These are phyloP conservation scores for Ophiostoma australiae DNA, from an alignment of 2,329 filamentous ascomycete genomes.

Conservation along the genomic window DNA sequence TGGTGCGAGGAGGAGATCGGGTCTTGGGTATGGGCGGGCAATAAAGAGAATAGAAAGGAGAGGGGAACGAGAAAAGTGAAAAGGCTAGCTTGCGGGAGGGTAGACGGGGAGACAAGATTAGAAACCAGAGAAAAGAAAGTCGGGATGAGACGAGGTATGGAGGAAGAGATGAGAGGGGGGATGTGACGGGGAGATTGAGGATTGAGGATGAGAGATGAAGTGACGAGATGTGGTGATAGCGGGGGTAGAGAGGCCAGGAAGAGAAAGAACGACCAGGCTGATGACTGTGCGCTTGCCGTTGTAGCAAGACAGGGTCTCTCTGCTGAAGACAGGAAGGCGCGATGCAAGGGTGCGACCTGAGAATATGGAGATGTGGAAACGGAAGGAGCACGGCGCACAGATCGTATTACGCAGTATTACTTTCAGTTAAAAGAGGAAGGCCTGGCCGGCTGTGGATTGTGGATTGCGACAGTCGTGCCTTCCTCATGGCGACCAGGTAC, in stretches of 20 bases:
- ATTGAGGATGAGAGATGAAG: neutral
- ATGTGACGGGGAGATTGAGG: slow-evolving; percentile 1
- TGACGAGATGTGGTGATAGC: slow-evolving; percentile 9
- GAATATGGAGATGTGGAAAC: slow-evolving; percentile 7
- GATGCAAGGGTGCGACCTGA: slow-evolving; percentile 1
- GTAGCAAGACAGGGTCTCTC: neutral
- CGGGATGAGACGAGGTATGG: slow-evolving; percentile 2
- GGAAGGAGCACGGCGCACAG: slow-evolving; percentile 4
- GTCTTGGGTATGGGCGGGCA: neutral
- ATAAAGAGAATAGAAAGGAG: neutral
- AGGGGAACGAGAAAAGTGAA: neutral
- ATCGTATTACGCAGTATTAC: neutral
- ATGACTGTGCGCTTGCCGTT: slow-evolving; percentile 6
- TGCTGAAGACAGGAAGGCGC: slow-evolving; percentile 1
- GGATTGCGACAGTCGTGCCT: neutral
- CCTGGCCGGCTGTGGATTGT: slow-evolving; percentile 10
- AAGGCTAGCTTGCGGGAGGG: neutral
- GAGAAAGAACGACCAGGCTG: slow-evolving; percentile 11
- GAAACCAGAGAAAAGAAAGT: neutral
- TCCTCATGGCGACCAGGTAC: slow-evolving; percentile 12
- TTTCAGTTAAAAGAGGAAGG: neutral
- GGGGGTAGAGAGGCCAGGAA: slow-evolving; percentile 7
- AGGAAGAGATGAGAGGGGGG: slow-evolving; percentile 1
- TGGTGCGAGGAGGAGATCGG: neutral
- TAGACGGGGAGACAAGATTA: slow-evolving; percentile 6